Conservation (phyloP, 202 grass and related monocot genomes). For the Tripidium arundinaceum region DNA sequence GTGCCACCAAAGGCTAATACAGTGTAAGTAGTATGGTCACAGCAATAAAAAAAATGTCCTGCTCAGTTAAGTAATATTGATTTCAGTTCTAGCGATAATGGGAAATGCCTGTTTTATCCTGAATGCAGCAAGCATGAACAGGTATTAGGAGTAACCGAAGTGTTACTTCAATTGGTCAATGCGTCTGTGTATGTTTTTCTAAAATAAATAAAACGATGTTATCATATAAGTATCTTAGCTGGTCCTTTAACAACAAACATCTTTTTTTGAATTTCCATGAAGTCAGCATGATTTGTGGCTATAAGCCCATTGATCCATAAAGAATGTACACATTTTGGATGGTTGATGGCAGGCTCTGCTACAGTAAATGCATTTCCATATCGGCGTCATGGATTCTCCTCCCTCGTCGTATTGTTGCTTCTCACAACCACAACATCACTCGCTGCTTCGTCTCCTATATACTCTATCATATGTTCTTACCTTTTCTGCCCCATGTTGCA, state of each 20-base stretch:
- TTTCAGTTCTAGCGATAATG: neutral
- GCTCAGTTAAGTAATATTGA: constrained; percentile 1
- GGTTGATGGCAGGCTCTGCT: neutral
- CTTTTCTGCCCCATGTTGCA: neutral
- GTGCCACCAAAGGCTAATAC: neutral
- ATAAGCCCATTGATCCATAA: constrained; percentile 11
- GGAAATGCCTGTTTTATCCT: neutral
- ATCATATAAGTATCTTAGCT: neutral
- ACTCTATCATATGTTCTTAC: too few species aligned
- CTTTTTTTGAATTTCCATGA: constrained; percentile 5
- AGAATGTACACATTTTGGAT: constrained; percentile 7
- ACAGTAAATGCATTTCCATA: too few species aligned
- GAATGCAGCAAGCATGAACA: neutral
- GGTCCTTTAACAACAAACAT: neutral
- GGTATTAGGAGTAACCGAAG: constrained; percentile 5
- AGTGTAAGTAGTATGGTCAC: constrained; percentile 2
- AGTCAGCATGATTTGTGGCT: too few species aligned
- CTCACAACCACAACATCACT: constrained; percentile 1
- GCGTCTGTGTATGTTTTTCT: neutral
- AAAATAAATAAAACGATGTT: neutral
- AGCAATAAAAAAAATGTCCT: constrained; percentile 10
- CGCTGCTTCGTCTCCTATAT: too few species aligned
- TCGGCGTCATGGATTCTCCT: neutral
- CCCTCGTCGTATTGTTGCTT: neutral
- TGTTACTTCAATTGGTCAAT: neutral